Conservation (phyloP, 139 green algal genomes). For the Closterium sp. region DNA sequence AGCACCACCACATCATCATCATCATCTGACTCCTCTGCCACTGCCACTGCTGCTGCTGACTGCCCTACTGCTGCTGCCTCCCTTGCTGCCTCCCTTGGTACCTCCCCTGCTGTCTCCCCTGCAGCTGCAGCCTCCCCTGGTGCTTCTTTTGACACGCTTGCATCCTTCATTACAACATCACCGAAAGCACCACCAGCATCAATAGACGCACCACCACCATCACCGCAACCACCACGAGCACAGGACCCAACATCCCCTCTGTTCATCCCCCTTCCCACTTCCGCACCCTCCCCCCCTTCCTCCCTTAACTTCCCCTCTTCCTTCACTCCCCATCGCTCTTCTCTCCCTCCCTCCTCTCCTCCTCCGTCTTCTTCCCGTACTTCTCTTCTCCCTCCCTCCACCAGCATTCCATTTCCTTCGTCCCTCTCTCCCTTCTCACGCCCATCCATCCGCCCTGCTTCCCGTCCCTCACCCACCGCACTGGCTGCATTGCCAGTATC, state of each 20-base stretch:
- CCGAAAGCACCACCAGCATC: too few relatives aligned
- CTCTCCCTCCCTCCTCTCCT: neutral
- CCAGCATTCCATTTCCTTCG: too few relatives aligned
- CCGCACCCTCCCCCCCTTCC: slow-evolving; percentile 1
- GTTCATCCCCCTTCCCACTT: neutral
- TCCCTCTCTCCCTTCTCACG: too few relatives aligned
- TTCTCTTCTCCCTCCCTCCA: too few relatives aligned
- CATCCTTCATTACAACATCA: neutral
- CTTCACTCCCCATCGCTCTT: neutral
- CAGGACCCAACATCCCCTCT: neutral
- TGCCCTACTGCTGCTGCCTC: slow-evolving; percentile 1
- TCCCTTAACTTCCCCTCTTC: neutral
- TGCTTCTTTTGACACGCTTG: neutral
- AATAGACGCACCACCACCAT: neutral
- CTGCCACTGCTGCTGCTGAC: neutral
- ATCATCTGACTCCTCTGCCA: neutral
- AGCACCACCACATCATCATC: neutral
- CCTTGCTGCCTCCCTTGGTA: neutral
- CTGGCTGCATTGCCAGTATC: too few relatives aligned
- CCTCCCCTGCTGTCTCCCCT: neutral
- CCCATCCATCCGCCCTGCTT: too few relatives aligned
- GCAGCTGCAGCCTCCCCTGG: neutral
- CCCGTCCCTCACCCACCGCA: too few relatives aligned
- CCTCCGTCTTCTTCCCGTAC: neutral
- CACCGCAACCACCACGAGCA: neutral